Base-by-base conservation (phyloP, 805 yeast genomes). In the Yarrowia phangngaensis region DNA sequence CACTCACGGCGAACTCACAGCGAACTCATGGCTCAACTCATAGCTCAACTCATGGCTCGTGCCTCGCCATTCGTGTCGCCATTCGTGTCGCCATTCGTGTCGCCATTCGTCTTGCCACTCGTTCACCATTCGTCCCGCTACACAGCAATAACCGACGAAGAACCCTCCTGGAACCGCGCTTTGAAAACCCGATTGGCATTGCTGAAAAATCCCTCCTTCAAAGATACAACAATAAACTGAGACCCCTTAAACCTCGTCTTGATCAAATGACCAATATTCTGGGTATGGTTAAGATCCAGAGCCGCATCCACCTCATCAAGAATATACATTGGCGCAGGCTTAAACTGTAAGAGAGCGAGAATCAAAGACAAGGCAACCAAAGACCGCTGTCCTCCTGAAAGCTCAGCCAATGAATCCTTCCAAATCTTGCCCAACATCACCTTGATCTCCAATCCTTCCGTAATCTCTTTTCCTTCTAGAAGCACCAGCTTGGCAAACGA, bases 291-390 rank as follows among this genome's bases (percentile, higher is more conserved):
- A 55, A 90, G 74, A 71, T 92, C 99, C 55, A 92, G 73, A 1
- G 99, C 99, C 1, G 99, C 98, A 69, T 92, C 98, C 28, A 92
- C 97, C 68, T 92, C 98, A 67, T 92, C 98, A 51, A 92, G 70
- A 57, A 92, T 90, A 61, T 92, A 92, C 95, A 92, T 85, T 6
- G 98, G 98, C 1, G 99, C 98, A 4, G 99, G 99, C 64, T 88
- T 86, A 71, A 84, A 90, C 64, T 88, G 95, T 41, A 92, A 70
- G 53, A 92, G 71, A 0, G 97, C 95, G 79, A 90, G 75, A 57
- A 92, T 92, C 57, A 90, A 71, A 3, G 97, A 85, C 51, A 92
- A 69, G 0, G 98, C 98, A 55, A 90, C 85, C 55, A 94, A 75
- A 1, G 97, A 92, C 56, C 97, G 69, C 65, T 92, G 99, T 14